These are phyloP conservation scores for Diplodia intermedia DNA, from an alignment of 2,329 filamentous ascomycete species.

Conservation along the genomic window DNA sequence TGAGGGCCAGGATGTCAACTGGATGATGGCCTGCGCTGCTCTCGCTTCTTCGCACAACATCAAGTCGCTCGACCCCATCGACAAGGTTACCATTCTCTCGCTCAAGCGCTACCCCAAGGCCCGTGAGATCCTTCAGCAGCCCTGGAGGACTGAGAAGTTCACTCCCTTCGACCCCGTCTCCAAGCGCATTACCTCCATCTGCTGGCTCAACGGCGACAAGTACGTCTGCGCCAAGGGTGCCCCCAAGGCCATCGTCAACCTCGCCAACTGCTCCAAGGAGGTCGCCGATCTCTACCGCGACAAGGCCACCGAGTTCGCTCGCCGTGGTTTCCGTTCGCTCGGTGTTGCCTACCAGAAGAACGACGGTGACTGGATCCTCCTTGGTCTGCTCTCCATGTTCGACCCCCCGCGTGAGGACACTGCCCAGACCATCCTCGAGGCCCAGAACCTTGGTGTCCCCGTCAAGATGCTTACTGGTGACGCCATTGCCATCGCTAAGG, in stretches of 20 bases:
- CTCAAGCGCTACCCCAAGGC: constrained; percentile 79
- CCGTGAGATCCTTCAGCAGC: constrained; percentile 74
- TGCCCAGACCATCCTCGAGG: constrained; percentile 78
- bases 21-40: constrained; percentile 83
- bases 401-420: constrained; percentile 81
- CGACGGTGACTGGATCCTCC: constrained; percentile 74
- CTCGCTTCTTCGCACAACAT: constrained; percentile 80
- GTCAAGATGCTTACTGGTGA: constrained; percentile 86
- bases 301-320: constrained; percentile 77
- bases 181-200: constrained; percentile 77
- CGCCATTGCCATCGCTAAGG: constrained; percentile 79
- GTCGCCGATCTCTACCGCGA: constrained; percentile 71
- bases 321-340: constrained; percentile 80
- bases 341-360: constrained; percentile 82
- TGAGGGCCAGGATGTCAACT: constrained; percentile 79
- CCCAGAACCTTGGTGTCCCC: constrained; percentile 75
- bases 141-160: constrained; percentile 80
- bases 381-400: constrained; percentile 81
- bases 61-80: constrained; percentile 78
- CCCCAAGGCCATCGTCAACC: constrained; percentile 74
- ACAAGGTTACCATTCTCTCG: constrained; percentile 79
- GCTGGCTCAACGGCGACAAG: constrained; percentile 71
- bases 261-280: constrained; percentile 71
- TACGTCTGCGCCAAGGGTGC: constrained; percentile 80
- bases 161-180: constrained; percentile 80